phyloP scores from a whole-genome alignment of 179 eudicot genomes.

The Monotropa hypopitys region DNA sequence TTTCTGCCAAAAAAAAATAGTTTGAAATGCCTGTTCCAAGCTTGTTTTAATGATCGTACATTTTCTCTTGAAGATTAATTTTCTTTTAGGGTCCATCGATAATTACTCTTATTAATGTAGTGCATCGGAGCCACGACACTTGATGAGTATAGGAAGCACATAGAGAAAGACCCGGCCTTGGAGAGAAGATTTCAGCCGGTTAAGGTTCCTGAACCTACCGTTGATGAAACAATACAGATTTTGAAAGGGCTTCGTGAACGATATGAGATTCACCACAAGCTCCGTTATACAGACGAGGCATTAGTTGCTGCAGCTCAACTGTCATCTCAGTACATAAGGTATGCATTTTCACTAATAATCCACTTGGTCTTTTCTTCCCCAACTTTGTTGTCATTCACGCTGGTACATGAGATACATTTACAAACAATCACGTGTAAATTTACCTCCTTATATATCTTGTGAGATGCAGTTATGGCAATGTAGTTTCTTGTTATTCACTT shows the following conservation, averaged over 20 bases:
- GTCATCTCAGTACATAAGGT: constrained; percentile 81
- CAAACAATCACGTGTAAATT: neutral
- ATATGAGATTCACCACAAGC: constrained; percentile 89
- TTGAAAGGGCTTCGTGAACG: constrained; percentile 76
- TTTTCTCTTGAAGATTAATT: neutral
- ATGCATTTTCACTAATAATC: constrained; percentile 4
- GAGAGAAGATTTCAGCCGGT: constrained; percentile 93
- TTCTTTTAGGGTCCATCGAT: too few relatives aligned
- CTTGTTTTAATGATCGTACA: neutral
- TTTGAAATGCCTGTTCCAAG: neutral
- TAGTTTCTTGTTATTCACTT: neutral
- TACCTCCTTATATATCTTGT: neutral
- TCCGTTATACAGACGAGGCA: constrained; percentile 76
- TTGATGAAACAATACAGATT: constrained; percentile 79
- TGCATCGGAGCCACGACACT: constrained; percentile 95
- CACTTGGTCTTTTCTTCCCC: neutral
- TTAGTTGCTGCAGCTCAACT: constrained; percentile 73
- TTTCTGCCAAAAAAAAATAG: neutral
- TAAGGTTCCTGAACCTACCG: constrained; percentile 89
- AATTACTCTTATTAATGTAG: constrained; percentile 17
- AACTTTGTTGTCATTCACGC: neutral
- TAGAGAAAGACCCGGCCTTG: constrained; percentile 90
- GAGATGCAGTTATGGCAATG: neutral
- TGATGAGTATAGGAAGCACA: constrained; percentile 85
- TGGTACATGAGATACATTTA: neutral